These are phyloP conservation scores for Pseudotulostoma volvatum DNA, from an alignment of 495 filamentous ascomycete species.

Conservation along the genomic window DNA sequence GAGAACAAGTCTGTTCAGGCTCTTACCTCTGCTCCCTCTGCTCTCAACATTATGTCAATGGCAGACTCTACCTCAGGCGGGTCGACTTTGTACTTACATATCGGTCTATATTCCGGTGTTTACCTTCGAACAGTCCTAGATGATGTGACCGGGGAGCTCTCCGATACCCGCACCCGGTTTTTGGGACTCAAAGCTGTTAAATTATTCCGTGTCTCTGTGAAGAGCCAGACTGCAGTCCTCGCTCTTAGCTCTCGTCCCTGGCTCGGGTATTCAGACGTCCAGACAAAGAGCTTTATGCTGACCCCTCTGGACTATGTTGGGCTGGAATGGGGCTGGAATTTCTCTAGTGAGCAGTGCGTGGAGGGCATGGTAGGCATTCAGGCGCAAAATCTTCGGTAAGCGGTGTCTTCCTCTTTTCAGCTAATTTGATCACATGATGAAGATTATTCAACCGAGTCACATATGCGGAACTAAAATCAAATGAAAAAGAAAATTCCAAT, in stretches of 20 bases:
- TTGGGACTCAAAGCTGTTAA: constrained; percentile 76
- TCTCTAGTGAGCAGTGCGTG: constrained; percentile 80
- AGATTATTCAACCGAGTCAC: constrained; percentile 28
- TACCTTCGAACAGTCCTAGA: constrained; percentile 90
- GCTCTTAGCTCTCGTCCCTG: constrained; percentile 82
- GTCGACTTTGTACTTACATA: constrained; percentile 78
- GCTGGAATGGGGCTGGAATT: constrained; percentile 91
- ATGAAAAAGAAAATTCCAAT: constrained; percentile 39
- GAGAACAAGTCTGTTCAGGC: constrained; percentile 90
- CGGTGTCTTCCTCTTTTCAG: constrained; percentile 10
- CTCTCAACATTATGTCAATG: constrained; percentile 88
- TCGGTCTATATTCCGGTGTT: constrained; percentile 86
- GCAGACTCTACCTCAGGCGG: constrained; percentile 68
- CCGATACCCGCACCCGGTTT: constrained; percentile 86
- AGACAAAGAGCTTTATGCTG: constrained; percentile 73
- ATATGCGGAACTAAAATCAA: constrained; percentile 37
- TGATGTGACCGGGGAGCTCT: constrained; percentile 84
- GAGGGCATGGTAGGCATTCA: constrained; percentile 96
- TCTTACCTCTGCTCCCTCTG: constrained; percentile 73
- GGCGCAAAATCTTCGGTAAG: constrained; percentile 74
- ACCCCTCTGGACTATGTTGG: constrained; percentile 76
- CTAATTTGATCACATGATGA: constrained; percentile 48
- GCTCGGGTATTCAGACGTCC: constrained; percentile 76
- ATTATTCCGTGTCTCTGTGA: constrained; percentile 72
- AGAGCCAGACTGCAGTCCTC: constrained; percentile 72